Evolutionary conservation across 805 yeast genomes (phyloP).

Genomic region (Ogataea corticis): DNA sequence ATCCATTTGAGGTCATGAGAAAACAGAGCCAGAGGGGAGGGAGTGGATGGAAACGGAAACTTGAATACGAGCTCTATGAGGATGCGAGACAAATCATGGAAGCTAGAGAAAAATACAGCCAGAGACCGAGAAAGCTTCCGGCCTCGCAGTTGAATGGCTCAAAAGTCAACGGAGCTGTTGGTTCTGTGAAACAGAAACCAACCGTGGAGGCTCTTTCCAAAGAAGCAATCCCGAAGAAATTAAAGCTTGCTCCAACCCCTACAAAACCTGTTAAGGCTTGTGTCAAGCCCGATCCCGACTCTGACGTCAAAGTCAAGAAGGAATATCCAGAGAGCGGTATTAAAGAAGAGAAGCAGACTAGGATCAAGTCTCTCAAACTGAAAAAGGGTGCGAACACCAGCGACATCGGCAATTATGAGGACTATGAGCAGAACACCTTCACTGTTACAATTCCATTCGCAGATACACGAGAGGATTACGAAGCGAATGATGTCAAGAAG

Average conservation of each 20-base stretch:
- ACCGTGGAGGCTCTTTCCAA: not conserved
- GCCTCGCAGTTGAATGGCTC: constrained; percentile 1
- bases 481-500: constrained; percentile 4
- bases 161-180: not conserved
- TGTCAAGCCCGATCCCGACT: not conserved
- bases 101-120: constrained; percentile 43
- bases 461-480: constrained; percentile 13
- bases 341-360: constrained; percentile 2
- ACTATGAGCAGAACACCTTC: constrained; percentile 12
- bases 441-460: constrained; percentile 22
- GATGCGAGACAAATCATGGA: constrained; percentile 59
- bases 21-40: constrained; percentile 45
- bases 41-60: constrained; percentile 55
- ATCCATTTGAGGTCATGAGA: constrained; percentile 64
- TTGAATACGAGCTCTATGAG: constrained; percentile 65
- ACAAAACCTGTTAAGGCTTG: not conserved
- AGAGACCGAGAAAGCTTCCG: constrained; percentile 21
- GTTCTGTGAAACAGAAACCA: not conserved
- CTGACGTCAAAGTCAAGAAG: constrained; percentile 4
- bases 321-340: constrained; percentile 1
- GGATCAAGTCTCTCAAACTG: constrained; percentile 13
- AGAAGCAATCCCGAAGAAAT: not conserved
- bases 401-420: not conserved
- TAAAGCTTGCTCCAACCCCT: not conserved
- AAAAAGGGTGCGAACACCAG: constrained; percentile 9